Conservation (phyloP, 768 basidiomycete genomes). For the Russula sp. region DNA sequence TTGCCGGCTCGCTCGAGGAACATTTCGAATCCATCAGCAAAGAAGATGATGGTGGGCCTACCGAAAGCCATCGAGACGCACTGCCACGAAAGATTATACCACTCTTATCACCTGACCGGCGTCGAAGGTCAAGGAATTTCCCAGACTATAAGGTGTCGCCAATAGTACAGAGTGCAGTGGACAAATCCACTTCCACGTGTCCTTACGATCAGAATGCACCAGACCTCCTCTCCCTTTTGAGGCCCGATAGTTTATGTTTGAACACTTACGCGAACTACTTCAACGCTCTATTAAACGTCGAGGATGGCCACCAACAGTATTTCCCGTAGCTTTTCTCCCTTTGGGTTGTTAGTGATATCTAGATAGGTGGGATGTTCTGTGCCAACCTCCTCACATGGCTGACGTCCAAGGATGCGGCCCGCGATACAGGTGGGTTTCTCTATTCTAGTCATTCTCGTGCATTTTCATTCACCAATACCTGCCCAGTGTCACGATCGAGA, state of each 20-base stretch:
- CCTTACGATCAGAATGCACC: neutral
- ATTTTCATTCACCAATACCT: neutral
- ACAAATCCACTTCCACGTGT: neutral
- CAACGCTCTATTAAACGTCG: conserved; percentile 6
- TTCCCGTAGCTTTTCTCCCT: conserved; percentile 25
- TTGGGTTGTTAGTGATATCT: conserved; percentile 28
- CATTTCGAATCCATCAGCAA: neutral
- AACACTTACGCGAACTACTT: conserved; percentile 8
- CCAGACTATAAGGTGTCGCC: conserved; percentile 10
- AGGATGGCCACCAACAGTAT: conserved; percentile 41
- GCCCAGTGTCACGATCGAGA: conserved; percentile 8
- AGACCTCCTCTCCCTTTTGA: neutral
- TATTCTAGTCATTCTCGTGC: neutral
- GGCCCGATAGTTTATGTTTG: neutral
- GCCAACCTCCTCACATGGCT: neutral
- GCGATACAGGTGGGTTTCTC: neutral
- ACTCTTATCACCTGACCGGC: neutral
- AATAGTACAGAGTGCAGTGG: neutral
- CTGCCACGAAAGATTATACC: neutral
- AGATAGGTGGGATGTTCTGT: neutral
- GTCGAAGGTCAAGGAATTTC: neutral
- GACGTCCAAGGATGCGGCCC: neutral
- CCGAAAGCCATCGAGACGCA: neutral
- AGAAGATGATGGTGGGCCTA: neutral
- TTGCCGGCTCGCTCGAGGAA: conserved; percentile 4